Evolutionary conservation across 2,329 filamentous ascomycete species (phyloP), one percentile per base, ranked within the genome.

Genomic region (Xylariaceae sp.): DNA sequence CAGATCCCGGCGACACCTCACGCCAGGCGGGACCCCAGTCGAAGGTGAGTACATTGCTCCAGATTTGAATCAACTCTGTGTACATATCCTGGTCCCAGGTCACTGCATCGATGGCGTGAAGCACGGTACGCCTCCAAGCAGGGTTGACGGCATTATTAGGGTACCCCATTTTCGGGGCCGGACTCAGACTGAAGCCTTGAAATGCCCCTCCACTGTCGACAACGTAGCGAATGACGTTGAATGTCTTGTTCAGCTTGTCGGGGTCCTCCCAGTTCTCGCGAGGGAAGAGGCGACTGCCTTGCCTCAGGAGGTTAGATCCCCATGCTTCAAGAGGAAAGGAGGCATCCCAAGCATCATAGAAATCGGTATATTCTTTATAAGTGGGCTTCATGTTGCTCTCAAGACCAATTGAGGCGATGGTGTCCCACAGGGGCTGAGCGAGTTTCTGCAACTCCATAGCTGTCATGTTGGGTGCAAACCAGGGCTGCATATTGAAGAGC

Each of bases 391-490:
- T 18, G 8, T 35, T 18, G 33, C 22, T 11, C 11, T 26, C 22
- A 6, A 35, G 17, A 12, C 33, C 33, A 4, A 35, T 12, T 17
- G 15, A 12, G 13, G n/a, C 33, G 4, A n/a, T 16, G 9, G 49
- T 39, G 12, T 55, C 49, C 29, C 56, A 57, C 41, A 64, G 64
- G 2, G 64, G 62, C 6, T 44, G 54, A 2, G 63, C 50, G 7
- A 65, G 52, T 13, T 42, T 45, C 38, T 54, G 37, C 11, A 60
- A 43, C 18, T 54, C 50, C 2, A 46, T 39, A 17, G 43, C 39
- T 3, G 52, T 57, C 41, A 54, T 48, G 39, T 59, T 59, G 6
- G 57, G 57, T 9, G 48, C 57, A 18, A 59, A 60, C 45, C 72
- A 57, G 2, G 61, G 58, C 11, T 51, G 45, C 55, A 63, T 59